Evolutionary conservation across 2,329 filamentous ascomycete genomes (phyloP).

Genomic region (Chaetomium strumarium): DNA sequence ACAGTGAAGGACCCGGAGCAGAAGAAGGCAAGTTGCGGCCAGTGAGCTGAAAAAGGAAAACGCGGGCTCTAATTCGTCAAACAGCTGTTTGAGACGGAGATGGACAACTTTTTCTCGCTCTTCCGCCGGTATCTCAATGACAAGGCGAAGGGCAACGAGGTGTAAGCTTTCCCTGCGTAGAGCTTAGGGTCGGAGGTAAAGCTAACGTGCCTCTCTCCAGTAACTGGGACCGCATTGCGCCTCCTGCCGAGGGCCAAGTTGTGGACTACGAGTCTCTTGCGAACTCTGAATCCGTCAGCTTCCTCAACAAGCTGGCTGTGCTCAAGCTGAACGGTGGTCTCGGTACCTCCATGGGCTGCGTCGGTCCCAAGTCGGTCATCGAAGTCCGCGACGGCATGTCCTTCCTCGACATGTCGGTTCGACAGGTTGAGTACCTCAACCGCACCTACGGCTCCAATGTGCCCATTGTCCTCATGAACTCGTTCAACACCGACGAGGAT

Average conservation of each 20-base stretch:
- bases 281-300: constrained; percentile 84
- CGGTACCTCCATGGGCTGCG: constrained; percentile 98
- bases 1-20: constrained; percentile 74
- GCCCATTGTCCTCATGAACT: constrained; percentile 99
- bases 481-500: constrained; percentile 98
- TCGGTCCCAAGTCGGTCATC: constrained; percentile 98
- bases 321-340: constrained; percentile 99
- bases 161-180: constrained; percentile 44
- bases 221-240: constrained; percentile 94
- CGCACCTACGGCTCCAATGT: constrained; percentile 96
- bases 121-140: constrained; percentile 98
- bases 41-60: not conserved
- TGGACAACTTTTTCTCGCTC: constrained; percentile 99
- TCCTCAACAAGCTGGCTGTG: constrained; percentile 95
- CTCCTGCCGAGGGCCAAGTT: constrained; percentile 87
- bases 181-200: not conserved
- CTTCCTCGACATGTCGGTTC: constrained; percentile 96
- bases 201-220: constrained; percentile 39
- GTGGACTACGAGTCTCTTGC: constrained; percentile 88
- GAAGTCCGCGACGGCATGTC: constrained; percentile 99
- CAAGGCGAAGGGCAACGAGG: constrained; percentile 93
- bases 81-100: constrained; percentile 94
- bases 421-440: constrained; percentile 99
- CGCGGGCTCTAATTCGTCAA: constrained; percentile 15
- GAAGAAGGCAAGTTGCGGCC: constrained; percentile 63